Evolutionary conservation across 2,329 filamentous ascomycete species (phyloP), one percentile per base, ranked within the genome.

Genomic region (Diaporthe capsici): DNA sequence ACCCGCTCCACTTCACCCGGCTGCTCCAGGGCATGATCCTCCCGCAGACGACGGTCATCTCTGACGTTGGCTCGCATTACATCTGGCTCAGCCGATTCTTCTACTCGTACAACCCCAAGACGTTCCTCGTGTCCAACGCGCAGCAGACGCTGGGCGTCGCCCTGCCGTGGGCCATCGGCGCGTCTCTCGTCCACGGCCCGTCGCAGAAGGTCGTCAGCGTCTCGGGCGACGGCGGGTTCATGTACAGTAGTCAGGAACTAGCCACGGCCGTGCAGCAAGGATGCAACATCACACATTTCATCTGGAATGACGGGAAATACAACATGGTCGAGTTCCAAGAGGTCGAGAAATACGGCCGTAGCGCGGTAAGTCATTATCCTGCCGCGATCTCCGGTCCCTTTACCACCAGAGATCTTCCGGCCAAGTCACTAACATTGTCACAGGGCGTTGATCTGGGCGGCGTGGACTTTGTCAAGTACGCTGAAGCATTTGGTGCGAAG

Each of bases 261-360:
- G 83, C 81, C 0, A 88, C 87, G 0, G 86, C 87, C 6, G 86
- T 88, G 22, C 83, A 84, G 77, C 86, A 88, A 67, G 82, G 83
- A 10, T 88, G 86, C 80, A 84, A 88, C 74, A 87, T 88, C 78
- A 87, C 87, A 25, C 87, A 88, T 78, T 88, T 88, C 76, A 82
- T 88, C 77, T 88, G 86, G 86, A 88, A 88, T 78, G 87, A 88
- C 77, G 84, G 84, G 60, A 83, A 83, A 42, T 88, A 86, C 80
- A 88, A 88, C 78, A 88, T 88, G 87, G 86, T 88, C 6, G 84
- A 88, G 80, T 88, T 88, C 78, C 87, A 88, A 77, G 87, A 88
- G 80, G 85, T 86, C 74, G 84, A 86, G 80, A 88, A 88, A 80
- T 88, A 88, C 78, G 86, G 86, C 4, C 82, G 87, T 37, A 84